Evolutionary conservation across 2,329 filamentous ascomycete genomes (phyloP).

Genomic region (Didymella exigua): DNA sequence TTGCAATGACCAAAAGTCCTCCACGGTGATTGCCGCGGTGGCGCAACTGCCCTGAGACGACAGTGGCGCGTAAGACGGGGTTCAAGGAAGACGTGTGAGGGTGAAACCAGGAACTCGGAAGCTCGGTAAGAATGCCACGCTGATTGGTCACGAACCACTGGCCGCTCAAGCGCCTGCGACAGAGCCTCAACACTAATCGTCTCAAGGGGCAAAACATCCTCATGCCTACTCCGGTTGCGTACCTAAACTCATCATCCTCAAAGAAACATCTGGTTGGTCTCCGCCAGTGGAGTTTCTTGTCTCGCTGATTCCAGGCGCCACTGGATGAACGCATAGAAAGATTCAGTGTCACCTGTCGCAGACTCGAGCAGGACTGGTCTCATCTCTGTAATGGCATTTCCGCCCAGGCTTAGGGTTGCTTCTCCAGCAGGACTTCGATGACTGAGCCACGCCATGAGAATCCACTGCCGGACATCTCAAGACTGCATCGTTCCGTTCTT

Average conservation of each 20-base stretch:
- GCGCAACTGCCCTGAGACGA: constrained; percentile 14
- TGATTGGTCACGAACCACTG: constrained; percentile 21
- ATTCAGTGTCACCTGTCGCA: constrained; percentile 39
- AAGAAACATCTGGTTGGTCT: constrained; percentile 35
- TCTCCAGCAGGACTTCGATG: constrained; percentile 29
- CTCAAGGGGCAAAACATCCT: constrained; percentile 41
- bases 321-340: constrained; percentile 36
- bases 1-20: background rate
- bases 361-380: constrained; percentile 41
- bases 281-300: constrained; percentile 28
- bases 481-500: constrained; percentile 25
- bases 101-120: constrained; percentile 27
- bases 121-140: constrained; percentile 11
- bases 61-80: constrained; percentile 16
- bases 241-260: constrained; percentile 14
- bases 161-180: constrained; percentile 25
- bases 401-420: constrained; percentile 38
- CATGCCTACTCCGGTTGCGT: constrained; percentile 31
- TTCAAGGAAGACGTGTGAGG: constrained; percentile 11
- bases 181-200: constrained; percentile 48
- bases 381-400: constrained; percentile 37
- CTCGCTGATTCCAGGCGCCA: constrained; percentile 29
- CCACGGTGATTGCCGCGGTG: constrained; percentile 9
- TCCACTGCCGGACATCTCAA: constrained; percentile 24
- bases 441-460: constrained; percentile 41